These are phyloP conservation scores for Torulaspora franciscae DNA, from an alignment of 805 yeast species.

Conservation along the genomic window DNA sequence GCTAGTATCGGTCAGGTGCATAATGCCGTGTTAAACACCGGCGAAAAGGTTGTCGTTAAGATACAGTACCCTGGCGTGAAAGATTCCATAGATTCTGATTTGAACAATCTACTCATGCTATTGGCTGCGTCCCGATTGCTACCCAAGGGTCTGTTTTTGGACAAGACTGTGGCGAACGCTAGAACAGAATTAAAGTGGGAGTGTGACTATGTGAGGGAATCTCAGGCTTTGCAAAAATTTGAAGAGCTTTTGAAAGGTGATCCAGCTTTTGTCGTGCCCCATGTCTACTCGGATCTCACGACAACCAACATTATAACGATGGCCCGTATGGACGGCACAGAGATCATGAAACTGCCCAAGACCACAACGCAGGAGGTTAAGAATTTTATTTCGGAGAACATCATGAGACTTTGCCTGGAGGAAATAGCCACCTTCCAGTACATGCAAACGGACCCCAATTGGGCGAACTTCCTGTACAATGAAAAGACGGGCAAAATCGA, in stretches of 20 bases:
- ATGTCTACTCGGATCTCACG: conserved; percentile 68
- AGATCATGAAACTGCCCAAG: conserved; percentile 72
- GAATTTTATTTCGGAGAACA: conserved; percentile 76
- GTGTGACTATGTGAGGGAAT: conserved; percentile 91
- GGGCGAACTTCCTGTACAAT: conserved; percentile 95
- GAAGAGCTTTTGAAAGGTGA: conserved; percentile 53
- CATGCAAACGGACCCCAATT: conserved; percentile 99
- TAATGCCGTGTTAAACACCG: conserved; percentile 62
- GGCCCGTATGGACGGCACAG: conserved; percentile 81
- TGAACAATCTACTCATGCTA: conserved; percentile 75
- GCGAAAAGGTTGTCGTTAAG: conserved; percentile 81
- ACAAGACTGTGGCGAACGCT: conserved; percentile 88
- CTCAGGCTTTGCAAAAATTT: conserved; percentile 66
- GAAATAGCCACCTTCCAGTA: conserved; percentile 81
- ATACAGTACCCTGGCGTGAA: conserved; percentile 98
- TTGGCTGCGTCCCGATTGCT: conserved; percentile 80
- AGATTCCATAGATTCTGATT: conserved; percentile 86
- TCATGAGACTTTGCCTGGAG: conserved; percentile 78
- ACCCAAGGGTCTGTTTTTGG: conserved; percentile 89
- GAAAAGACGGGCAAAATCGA: conserved; percentile 66
- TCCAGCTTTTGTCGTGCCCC: conserved; percentile 71
- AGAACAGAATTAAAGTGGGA: conserved; percentile 94
- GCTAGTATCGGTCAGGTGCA: conserved; percentile 98
- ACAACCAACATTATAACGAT: conserved; percentile 83
- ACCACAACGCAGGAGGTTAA: conserved; percentile 55